These are phyloP conservation scores for Wickerhamiella azymoides DNA, from an alignment of 805 yeast genomes.

Conservation along the genomic window DNA sequence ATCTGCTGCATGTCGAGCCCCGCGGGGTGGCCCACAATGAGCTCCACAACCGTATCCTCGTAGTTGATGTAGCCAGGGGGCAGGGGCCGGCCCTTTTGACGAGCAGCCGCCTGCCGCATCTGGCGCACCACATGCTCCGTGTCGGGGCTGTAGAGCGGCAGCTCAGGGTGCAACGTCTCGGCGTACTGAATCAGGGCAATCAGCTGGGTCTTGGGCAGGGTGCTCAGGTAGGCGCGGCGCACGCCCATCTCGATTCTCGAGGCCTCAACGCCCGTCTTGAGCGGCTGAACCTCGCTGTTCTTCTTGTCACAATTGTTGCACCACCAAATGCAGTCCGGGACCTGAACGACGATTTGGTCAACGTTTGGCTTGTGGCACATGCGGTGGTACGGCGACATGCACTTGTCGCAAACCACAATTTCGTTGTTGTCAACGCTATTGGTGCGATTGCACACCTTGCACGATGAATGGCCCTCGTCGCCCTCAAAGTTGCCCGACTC, in stretches of 20 bases:
- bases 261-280: slow-evolving; percentile 28
- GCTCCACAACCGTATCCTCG: slow-evolving; percentile 25
- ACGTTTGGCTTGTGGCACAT: slow-evolving; percentile 30
- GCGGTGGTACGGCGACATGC: slow-evolving; percentile 29
- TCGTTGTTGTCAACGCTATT: slow-evolving; percentile 25
- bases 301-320: slow-evolving; percentile 28
- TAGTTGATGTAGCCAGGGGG: slow-evolving; percentile 15
- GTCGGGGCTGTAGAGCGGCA: slow-evolving; percentile 29
- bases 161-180: slow-evolving; percentile 26
- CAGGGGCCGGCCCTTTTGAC: slow-evolving; percentile 11
- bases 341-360: slow-evolving; percentile 28
- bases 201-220: slow-evolving; percentile 28
- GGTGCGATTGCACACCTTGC: slow-evolving; percentile 28
- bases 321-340: slow-evolving; percentile 30
- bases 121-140: slow-evolving; percentile 24
- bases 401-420: slow-evolving; percentile 29
- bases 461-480: slow-evolving; percentile 16
- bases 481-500: background rate
- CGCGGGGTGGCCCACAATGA: slow-evolving; percentile 20
- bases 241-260: slow-evolving; percentile 24
- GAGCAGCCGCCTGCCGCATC: slow-evolving; percentile 23
- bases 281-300: slow-evolving; percentile 21
- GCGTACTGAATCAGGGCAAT: slow-evolving; percentile 28
- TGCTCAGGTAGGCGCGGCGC: slow-evolving; percentile 27
- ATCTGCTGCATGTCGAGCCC: slow-evolving; percentile 17